These are phyloP conservation scores for Pichia cephalocereana DNA, from an alignment of 805 yeast genomes.

Conservation along the genomic window DNA sequence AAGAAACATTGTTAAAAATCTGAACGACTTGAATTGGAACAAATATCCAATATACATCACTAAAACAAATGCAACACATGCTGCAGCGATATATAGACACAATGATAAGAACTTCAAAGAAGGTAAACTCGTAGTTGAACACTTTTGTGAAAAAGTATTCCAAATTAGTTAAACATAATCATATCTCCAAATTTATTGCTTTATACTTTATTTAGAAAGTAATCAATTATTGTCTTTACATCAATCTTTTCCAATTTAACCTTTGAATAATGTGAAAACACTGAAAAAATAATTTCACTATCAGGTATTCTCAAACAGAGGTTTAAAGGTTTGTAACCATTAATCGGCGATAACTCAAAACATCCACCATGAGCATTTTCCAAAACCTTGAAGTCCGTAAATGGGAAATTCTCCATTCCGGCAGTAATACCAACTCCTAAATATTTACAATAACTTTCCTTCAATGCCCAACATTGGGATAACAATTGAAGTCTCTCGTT, in stretches of 20 bases:
- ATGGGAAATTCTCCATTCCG: slow-evolving; percentile 20
- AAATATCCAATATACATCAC: slow-evolving; percentile 66
- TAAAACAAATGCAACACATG: slow-evolving; percentile 61
- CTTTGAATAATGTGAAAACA: slow-evolving; percentile 6
- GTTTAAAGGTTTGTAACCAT: too few relatives aligned
- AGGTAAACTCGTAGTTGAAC: slow-evolving; percentile 59
- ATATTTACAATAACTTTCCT: slow-evolving; percentile 66
- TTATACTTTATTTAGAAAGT: not conserved
- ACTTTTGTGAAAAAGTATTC: slow-evolving; percentile 46
- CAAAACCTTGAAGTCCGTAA: not conserved
- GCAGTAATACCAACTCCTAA: slow-evolving; percentile 48
- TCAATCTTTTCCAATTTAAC: slow-evolving; percentile 5
- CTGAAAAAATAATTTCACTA: slow-evolving; percentile 6
- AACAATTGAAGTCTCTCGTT: slow-evolving; percentile 24
- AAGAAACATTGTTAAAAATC: slow-evolving; percentile 39
- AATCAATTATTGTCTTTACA: slow-evolving; percentile 1
- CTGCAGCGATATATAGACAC: slow-evolving; percentile 70
- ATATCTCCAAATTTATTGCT: not conserved
- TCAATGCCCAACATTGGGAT: slow-evolving; percentile 67
- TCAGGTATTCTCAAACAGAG: slow-evolving; percentile 4
- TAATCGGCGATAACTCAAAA: too few relatives aligned
- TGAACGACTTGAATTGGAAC: slow-evolving; percentile 57
- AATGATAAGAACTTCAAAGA: slow-evolving; percentile 49
- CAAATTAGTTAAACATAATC: not conserved
- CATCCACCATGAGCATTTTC: too few relatives aligned